Evolutionary conservation across 225 moss, liverwort and hornwort genomes (phyloP), one percentile per base, ranked within the genome.

Genomic region (Anthoceros angustus): DNA sequence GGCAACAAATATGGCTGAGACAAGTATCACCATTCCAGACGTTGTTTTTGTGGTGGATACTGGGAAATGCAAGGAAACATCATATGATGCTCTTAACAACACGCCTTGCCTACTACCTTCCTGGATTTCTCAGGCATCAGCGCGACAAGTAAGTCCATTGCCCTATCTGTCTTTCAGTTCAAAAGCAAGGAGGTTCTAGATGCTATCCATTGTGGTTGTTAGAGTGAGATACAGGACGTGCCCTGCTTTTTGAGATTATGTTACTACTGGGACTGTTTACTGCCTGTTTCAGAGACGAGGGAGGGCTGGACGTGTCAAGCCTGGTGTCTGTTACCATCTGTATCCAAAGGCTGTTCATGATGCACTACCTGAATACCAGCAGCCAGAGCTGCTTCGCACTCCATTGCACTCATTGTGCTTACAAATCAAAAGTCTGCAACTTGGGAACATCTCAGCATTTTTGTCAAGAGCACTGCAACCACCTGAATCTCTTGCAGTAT

Each of bases 1-100:
- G 71, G 92, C 98, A 70, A 98, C 98, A 23, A 98, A 98, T 71
- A 98, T 98, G 98, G 98, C 98, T 50, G 98, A 98, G 78, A 98
- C 98, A 39, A 98, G 98, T 72, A 98, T 98, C 64, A 98, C 98
- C 9, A 92, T 98, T 25, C 86, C 89, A 43, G 98, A 98, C 69
- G 89, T 87, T 23, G 98, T 98, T 64, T 98, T 86, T 63, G 98
- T 98, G 64, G 66, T 98, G 70, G 98, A 98, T 72, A 84, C 87
- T 74, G 98, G 98, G 61, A 98, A 98, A 77, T 92, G 92, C 38
- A 98, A 98, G 68, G 98, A 98, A 80, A 92, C 98, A 0, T 89
- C 98, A n/a, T 98, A 98, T 63, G 98, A 98, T 86, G 89, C 98
- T 62, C 68, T 98, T 66, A 98, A 98, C 73, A 89, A 98, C 43